Conservation (phyloP, 2,329 filamentous ascomycete species). For the Pseudocercospora vitis region DNA sequence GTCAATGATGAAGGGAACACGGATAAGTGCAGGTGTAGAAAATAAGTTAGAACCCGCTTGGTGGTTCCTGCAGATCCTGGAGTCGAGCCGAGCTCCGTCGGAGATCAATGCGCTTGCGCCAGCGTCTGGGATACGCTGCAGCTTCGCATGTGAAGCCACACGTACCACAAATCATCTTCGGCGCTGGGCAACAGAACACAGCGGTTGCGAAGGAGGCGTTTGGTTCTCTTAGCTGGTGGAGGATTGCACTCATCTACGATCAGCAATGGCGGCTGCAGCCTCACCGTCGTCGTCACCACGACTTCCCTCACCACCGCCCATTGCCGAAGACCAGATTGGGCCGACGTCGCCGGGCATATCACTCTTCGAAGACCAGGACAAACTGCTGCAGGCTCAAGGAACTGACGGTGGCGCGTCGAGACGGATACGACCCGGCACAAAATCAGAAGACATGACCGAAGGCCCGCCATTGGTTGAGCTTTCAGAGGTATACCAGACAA, state of each 20-base stretch:
- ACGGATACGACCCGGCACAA: constrained; percentile 89
- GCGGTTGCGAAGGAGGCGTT: neutral
- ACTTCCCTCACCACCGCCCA: constrained; percentile 89
- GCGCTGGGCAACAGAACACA: neutral
- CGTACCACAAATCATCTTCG: no score
- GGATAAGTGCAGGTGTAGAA: neutral
- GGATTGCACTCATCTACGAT: neutral
- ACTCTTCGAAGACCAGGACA: constrained; percentile 60
- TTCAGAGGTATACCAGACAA: constrained; percentile 63
- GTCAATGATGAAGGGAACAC: no score
- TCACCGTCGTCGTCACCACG: constrained; percentile 76
- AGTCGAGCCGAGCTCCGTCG: no score
- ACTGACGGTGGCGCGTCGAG: constrained; percentile 74
- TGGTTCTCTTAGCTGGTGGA: neutral
- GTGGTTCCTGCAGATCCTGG: neutral
- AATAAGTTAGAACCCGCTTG: neutral
- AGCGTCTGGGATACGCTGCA: neutral
- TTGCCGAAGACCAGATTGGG: constrained; percentile 89
- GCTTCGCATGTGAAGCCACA: neutral
- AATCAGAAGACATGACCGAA: constrained; percentile 86
- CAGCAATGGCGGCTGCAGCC: constrained; percentile 38
- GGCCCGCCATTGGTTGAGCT: constrained; percentile 86
- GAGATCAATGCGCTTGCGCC: no score
- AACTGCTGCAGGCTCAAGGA: constrained; percentile 56
- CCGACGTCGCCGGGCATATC: constrained; percentile 71